These are phyloP conservation scores for Albatrellus ellisii DNA, from an alignment of 768 basidiomycete genomes.

Conservation along the genomic window DNA sequence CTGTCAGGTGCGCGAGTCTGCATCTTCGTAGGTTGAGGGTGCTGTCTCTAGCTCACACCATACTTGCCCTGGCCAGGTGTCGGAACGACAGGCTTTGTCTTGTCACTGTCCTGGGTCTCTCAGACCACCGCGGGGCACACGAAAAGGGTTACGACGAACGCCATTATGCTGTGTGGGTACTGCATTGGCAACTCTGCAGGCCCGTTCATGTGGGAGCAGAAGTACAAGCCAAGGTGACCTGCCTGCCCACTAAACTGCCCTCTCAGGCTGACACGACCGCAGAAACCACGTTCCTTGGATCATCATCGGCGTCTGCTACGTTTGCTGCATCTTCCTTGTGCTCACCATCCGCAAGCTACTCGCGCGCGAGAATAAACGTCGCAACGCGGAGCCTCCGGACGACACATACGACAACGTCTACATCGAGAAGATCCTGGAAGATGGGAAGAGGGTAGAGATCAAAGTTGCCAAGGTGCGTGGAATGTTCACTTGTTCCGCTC, in stretches of 20 bases:
- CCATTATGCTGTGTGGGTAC: conserved; percentile 63
- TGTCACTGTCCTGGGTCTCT: conserved; percentile 52
- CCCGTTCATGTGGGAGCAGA: conserved; percentile 69
- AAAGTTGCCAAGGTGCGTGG: conserved; percentile 53
- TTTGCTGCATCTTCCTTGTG: conserved; percentile 33
- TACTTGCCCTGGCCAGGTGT: conserved; percentile 23
- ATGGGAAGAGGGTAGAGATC: conserved; percentile 39
- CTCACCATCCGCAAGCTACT: conserved; percentile 41
- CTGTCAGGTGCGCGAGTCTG: conserved; percentile 27
- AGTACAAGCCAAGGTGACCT: conserved; percentile 49
- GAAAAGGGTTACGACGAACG: conserved; percentile 56
- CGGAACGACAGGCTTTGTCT: conserved; percentile 43
- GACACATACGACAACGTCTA: conserved; percentile 49
- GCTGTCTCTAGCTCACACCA: conserved; percentile 15
- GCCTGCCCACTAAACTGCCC: neutral
- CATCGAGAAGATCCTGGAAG: conserved; percentile 34
- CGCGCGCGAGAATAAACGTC: conserved; percentile 44
- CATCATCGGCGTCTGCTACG: conserved; percentile 56
- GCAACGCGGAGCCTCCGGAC: conserved; percentile 42
- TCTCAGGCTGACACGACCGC: neutral
- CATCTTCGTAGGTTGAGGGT: conserved; percentile 10
- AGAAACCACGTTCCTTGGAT: conserved; percentile 71
- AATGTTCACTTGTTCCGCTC: neutral
- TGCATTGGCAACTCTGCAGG: conserved; percentile 52
- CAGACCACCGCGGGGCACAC: conserved; percentile 61